Conservation (phyloP, 1,284 basidiomycete genomes). For the Mycena sp. region DNA sequence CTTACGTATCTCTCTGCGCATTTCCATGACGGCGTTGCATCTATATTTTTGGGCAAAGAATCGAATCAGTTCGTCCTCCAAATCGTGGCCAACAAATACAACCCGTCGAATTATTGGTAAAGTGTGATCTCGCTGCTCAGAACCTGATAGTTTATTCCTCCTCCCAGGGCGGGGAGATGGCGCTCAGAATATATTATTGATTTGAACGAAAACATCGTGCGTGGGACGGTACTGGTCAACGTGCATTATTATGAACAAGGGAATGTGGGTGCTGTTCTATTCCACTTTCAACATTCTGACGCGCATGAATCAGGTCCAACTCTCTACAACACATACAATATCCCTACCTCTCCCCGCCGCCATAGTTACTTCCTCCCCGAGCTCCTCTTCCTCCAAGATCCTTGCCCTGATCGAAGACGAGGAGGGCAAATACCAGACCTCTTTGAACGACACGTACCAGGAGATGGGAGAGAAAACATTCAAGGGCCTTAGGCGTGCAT, state of each 20-base stretch:
- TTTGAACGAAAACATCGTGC: slow-evolving; percentile 60
- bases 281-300: not conserved
- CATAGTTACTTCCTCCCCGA: slow-evolving; percentile 58
- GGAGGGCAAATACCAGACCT: slow-evolving; percentile 81
- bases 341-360: slow-evolving; percentile 72
- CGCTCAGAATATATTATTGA: slow-evolving; percentile 81
- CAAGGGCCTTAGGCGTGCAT: slow-evolving; percentile 85
- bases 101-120: slow-evolving; percentile 90
- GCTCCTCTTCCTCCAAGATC: slow-evolving; percentile 73
- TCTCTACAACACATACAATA: slow-evolving; percentile 77
- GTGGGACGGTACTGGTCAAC: slow-evolving; percentile 79
- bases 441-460: slow-evolving; percentile 82
- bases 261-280: slow-evolving; percentile 67
- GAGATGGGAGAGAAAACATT: slow-evolving; percentile 93
- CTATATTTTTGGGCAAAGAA: slow-evolving; percentile 68
- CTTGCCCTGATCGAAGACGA: slow-evolving; percentile 83
- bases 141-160: not conserved
- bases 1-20: slow-evolving; percentile 81
- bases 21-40: slow-evolving; percentile 77
- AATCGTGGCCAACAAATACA: slow-evolving; percentile 93
- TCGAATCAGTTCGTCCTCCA: slow-evolving; percentile 74
- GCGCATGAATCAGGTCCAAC: slow-evolving; percentile 74
- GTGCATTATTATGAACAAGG: slow-evolving; percentile 98
- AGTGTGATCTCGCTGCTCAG: slow-evolving; percentile 32
- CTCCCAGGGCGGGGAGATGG: slow-evolving; percentile 89